These are phyloP conservation scores for Hypoxylon fragiforme DNA, from an alignment of 495 filamentous ascomycete genomes.

Conservation along the genomic window DNA sequence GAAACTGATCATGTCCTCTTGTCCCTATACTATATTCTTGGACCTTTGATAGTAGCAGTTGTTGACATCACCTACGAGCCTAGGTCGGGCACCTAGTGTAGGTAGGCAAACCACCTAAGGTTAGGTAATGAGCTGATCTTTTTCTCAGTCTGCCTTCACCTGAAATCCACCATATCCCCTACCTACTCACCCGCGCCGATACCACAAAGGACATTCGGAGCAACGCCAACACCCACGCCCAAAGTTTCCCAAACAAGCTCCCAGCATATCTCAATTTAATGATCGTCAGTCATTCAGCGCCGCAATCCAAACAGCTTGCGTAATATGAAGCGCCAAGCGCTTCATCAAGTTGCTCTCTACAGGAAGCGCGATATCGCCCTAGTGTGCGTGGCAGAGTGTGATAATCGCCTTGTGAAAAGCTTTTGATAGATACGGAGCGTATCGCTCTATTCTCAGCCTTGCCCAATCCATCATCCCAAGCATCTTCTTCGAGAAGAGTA, in stretches of 20 bases:
- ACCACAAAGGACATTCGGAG: slow-evolving; percentile 2
- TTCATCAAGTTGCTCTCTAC: slow-evolving; percentile 19
- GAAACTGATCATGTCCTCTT: too few species aligned
- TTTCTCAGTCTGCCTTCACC: too few species aligned
- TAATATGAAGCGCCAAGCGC: slow-evolving; percentile 17
- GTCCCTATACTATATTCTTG: too few species aligned
- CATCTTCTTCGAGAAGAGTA: neutral
- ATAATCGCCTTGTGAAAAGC: too few species aligned
- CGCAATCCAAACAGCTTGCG: slow-evolving; percentile 31
- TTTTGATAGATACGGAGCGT: slow-evolving; percentile 10
- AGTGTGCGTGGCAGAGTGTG: slow-evolving; percentile 14
- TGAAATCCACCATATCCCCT: neutral
- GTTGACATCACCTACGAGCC: too few species aligned
- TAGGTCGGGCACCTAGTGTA: too few species aligned
- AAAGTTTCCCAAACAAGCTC: slow-evolving; percentile 8
- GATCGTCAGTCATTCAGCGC: slow-evolving; percentile 1
- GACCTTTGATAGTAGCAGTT: too few species aligned
- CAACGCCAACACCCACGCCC: neutral
- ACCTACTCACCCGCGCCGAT: neutral
- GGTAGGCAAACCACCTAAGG: too few species aligned
- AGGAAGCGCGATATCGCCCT: slow-evolving; percentile 19
- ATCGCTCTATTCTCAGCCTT: slow-evolving; percentile 3
- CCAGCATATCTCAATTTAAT: slow-evolving; percentile 7
- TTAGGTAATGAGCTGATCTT: too few species aligned
- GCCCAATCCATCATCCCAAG: neutral